These are phyloP conservation scores for Fusarium fracticaudum DNA, from an alignment of 2,329 filamentous ascomycete species.

Conservation along the genomic window DNA sequence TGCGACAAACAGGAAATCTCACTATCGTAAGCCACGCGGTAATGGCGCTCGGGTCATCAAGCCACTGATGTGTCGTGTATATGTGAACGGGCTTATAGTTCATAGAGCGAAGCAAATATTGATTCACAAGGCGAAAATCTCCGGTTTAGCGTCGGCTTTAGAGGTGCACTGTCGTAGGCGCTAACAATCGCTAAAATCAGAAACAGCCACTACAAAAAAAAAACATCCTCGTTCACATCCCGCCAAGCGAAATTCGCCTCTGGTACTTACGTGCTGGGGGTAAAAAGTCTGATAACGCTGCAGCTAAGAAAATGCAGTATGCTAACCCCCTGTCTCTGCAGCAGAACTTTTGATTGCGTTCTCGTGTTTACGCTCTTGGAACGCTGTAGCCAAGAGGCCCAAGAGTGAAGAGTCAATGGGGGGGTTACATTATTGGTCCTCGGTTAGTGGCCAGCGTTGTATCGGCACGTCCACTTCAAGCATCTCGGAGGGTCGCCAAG, in stretches of 20 bases:
- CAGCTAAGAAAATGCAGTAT: background rate
- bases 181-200: background rate
- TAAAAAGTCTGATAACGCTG: conserved; percentile 1
- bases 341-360: conserved; percentile 26
- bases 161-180: background rate
- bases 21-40: background rate
- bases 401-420: background rate
- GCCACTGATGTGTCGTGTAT: background rate
- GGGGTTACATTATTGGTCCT: conserved; percentile 6
- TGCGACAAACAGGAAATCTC: background rate
- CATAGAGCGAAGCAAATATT: background rate
- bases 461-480: background rate
- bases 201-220: background rate
- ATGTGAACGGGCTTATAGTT: background rate
- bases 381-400: background rate
- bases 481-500: background rate
- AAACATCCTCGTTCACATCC: background rate
- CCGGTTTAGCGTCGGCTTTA: background rate
- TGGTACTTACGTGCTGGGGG: background rate
- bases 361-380: conserved; percentile 15
- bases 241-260: background rate
- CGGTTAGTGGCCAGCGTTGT: background rate
- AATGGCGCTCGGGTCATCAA: background rate
- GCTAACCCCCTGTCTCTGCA: background rate
- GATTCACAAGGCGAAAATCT: background rate